Base-by-base conservation (phyloP, 306 rosid species). In the Fragaria nilgerrensis region DNA sequence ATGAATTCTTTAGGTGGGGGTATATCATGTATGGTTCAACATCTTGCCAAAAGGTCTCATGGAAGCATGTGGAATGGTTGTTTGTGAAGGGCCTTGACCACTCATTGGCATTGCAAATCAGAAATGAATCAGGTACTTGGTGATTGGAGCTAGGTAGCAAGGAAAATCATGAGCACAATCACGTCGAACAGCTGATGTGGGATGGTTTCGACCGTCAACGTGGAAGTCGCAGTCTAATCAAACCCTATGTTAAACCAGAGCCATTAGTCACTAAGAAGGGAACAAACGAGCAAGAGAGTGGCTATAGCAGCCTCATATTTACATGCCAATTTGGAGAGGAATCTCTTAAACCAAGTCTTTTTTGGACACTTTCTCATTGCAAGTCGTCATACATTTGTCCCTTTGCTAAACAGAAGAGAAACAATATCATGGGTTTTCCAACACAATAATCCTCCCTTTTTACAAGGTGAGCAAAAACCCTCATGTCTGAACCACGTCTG, bases 391-490 rank as follows among this genome's bases (percentile, higher is more conserved):
- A 66, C 84, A 62, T 75, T 84, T 87, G 91, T 84, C 88, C 49
- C 19, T 20, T 43, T 72, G 70, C 78, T 72, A 49, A 37, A 16
- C 71, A 5, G 27, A 15, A 13, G 34, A 43, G 9, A 7, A 15
- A 70, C 67, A 76, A 83, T 73, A 70, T 85, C 88, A 22, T 14
- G 5, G 0, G 65, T 61, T 43, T 69, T 17, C 11, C 25, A 20
- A 11, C n/a, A 23, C 62, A 9, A 39, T 39, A 25, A 36, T 70
- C 80, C 48, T 2, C 17, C 25, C 44, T 56, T 76, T 86, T 88
- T 90, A 37, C 70, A 37, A 74, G 91, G 87, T 85, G 88, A 71
- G 79, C 65, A 87, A 82, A 87, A 76, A 55, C 55, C 61, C 85
- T 85, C 80, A 70, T 50, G 86, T 81, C 62, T 74, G 84, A 87